A percentile compares a stretch with the other conserved stretches of the same genome.
phyloP scores from a whole-genome alignment of 139 green algal species.

The Chlamydomonas sp. region DNA sequence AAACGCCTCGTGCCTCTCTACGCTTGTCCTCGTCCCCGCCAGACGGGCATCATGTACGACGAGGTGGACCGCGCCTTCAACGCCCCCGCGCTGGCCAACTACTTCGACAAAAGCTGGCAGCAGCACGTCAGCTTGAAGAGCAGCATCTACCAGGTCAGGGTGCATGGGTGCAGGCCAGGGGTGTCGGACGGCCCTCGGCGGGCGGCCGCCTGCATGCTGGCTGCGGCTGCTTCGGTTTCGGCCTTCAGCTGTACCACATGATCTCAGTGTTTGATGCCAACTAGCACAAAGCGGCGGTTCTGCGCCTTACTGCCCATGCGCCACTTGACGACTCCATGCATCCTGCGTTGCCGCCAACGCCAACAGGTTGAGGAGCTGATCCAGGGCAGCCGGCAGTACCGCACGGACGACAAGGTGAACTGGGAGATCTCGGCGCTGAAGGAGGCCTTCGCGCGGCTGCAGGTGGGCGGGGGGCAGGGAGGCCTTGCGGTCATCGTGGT shows the following conservation, averaged over 20 bases:
- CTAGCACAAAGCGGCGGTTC: too few species aligned
- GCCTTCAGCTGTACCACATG: too few species aligned
- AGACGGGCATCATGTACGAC: constrained; percentile 71
- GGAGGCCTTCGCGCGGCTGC: constrained; percentile 71
- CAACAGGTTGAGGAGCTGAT: constrained; percentile 43
- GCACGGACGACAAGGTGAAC: constrained; percentile 46
- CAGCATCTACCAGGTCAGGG: constrained; percentile 34
- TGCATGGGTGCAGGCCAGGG: background rate
- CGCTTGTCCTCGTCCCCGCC: background rate
- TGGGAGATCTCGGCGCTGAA: constrained; percentile 63
- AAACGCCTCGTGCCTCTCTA: background rate
- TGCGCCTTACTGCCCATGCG: background rate
- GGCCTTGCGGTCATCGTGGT: background rate
- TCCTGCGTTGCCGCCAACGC: too few species aligned
- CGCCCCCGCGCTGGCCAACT: constrained; percentile 53
- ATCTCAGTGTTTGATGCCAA: too few species aligned
- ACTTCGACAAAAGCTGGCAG: constrained; percentile 89
- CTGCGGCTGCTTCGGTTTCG: too few species aligned
- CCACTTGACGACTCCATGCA: too few species aligned
- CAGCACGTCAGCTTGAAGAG: constrained; percentile 35
- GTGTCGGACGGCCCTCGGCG: too few species aligned
- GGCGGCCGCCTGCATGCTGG: too few species aligned
- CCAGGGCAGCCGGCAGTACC: constrained; percentile 24
- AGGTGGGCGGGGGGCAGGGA: constrained; percentile 32
- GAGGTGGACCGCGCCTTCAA: constrained; percentile 71